Conservation (phyloP, 2,329 filamentous ascomycete species). For the Ustulina deusta region DNA sequence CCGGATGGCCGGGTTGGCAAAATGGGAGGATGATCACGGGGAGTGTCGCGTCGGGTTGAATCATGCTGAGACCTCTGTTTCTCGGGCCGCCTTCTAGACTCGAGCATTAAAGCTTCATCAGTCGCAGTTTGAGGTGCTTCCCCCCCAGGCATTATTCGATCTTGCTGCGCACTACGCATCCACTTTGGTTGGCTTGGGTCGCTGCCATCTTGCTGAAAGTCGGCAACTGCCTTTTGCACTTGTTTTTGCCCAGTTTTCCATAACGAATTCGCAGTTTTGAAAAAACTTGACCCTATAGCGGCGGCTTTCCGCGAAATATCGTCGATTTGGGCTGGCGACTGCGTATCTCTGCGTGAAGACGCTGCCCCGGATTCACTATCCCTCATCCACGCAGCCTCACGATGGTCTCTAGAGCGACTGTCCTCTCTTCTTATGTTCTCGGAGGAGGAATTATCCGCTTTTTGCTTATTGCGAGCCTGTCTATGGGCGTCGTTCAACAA, state of each 20-base stretch:
- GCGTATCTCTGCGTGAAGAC: slow-evolving; percentile 64
- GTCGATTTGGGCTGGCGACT: slow-evolving; percentile 69
- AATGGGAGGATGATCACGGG: slow-evolving; percentile 64
- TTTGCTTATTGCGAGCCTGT: slow-evolving; percentile 79
- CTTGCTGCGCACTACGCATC: slow-evolving; percentile 82
- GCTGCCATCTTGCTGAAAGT: slow-evolving; percentile 78
- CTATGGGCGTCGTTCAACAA: slow-evolving; percentile 91
- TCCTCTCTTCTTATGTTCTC: slow-evolving; percentile 56
- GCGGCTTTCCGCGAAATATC: slow-evolving; percentile 86
- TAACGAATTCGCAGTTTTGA: slow-evolving; percentile 93
- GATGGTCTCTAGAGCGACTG: slow-evolving; percentile 53
- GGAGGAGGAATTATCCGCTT: slow-evolving; percentile 62
- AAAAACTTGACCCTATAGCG: slow-evolving; percentile 82
- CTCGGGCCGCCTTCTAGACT: slow-evolving; percentile 71
- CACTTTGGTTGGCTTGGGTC: slow-evolving; percentile 90
- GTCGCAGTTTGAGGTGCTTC: slow-evolving; percentile 62
- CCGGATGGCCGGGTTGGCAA: slow-evolving; percentile 57
- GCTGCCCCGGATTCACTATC: slow-evolving; percentile 60
- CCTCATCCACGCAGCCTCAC: slow-evolving; percentile 72
- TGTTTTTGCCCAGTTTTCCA: slow-evolving; percentile 97
- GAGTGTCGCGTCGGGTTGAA: slow-evolving; percentile 45
- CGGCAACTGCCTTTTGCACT: slow-evolving; percentile 89
- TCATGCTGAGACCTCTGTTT: slow-evolving; percentile 51
- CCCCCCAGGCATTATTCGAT: slow-evolving; percentile 53
- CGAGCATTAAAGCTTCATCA: slow-evolving; percentile 83